Base-by-base conservation (phyloP, 495 filamentous ascomycete genomes). In the Daldinia loculata region DNA sequence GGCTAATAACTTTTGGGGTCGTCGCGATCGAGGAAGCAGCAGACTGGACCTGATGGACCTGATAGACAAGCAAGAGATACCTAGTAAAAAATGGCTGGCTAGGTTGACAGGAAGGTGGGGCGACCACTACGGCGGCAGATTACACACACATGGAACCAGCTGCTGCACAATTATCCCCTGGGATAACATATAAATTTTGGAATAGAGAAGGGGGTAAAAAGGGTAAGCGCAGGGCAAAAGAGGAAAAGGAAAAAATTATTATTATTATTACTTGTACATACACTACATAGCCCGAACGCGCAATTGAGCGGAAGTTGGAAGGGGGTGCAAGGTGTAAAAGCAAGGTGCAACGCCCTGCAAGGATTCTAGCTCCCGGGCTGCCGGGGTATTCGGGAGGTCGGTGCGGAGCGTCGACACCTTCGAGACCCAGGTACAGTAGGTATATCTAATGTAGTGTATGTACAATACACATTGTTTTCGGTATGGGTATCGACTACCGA, bases 321-420 rank as follows among this genome's bases (percentile, higher is more conserved):
- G 59, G 59, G 52, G 69, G 63, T 61, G 61, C 65, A 62, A 72
- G 60, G 60, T 68, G 69, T 56, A 72, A 72, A 72, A 72, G 69
- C 69, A 72, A 72, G 69, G 60, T 72, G 69, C 65, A 72, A 72
- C 56, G 65, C 70, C 69, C 60, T 65, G 39, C 70, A 68, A 59
- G 70, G 70, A 72, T 72, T 72, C 56, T 72, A 72, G 70, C 70
- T 72, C 65, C 70, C 70, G 64, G 64, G 59, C 56, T 61, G 64
- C 69, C 69, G 70, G 70, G 70, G 70, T 72, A 69, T 66, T 72
- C 70, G 70, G 70, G 70, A 72, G 70, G 70, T 72, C 70, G 65
- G 70, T 72, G 70, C 70, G 70, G 70, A 72, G 70, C 65, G 65
- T 58, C 52, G 65, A 61, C 59, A 70, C 55, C 24, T 24, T 45